Conservation (phyloP, 176 grass and related monocot species). For the Aechmea fasciata region DNA sequence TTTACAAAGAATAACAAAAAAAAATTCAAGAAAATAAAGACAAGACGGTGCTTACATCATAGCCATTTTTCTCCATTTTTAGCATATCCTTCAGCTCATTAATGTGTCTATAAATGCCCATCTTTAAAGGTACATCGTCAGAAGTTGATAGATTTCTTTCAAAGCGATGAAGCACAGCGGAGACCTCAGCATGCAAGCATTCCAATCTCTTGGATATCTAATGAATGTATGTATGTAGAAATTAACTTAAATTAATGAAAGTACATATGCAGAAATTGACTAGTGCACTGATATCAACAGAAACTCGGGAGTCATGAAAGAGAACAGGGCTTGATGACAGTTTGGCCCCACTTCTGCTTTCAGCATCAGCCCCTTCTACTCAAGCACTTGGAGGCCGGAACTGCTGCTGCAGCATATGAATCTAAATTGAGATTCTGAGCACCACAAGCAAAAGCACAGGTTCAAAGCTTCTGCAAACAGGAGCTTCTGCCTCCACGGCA, state of each 20-base stretch:
- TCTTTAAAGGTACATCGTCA: constrained; percentile 40
- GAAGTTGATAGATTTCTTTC: constrained; percentile 38
- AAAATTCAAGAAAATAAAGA: constrained; percentile 18
- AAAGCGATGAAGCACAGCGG: constrained; percentile 37
- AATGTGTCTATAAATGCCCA: constrained; percentile 42
- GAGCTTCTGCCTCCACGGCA: too few relatives aligned
- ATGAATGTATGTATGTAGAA: background rate
- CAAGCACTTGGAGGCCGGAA: too few relatives aligned
- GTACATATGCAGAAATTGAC: background rate
- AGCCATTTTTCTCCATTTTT: constrained; percentile 63
- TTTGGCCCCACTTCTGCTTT: too few relatives aligned
- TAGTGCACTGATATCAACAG: background rate
- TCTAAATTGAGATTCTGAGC: too few relatives aligned
- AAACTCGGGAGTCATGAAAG: too few relatives aligned
- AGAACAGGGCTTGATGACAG: too few relatives aligned
- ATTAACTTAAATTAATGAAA: constrained; percentile 3
- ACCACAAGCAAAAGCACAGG: too few relatives aligned
- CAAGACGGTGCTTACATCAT: constrained; percentile 42
- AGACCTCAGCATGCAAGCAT: constrained; percentile 62
- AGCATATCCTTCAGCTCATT: constrained; percentile 58
- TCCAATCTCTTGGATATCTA: constrained; percentile 57
- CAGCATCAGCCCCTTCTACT: too few relatives aligned
- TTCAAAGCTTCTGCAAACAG: too few relatives aligned
- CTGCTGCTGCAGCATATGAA: too few relatives aligned
- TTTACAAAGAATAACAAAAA: background rate